Base-by-base conservation (phyloP, 2,329 filamentous ascomycete genomes). In the Sclerotinia borealis region DNA sequence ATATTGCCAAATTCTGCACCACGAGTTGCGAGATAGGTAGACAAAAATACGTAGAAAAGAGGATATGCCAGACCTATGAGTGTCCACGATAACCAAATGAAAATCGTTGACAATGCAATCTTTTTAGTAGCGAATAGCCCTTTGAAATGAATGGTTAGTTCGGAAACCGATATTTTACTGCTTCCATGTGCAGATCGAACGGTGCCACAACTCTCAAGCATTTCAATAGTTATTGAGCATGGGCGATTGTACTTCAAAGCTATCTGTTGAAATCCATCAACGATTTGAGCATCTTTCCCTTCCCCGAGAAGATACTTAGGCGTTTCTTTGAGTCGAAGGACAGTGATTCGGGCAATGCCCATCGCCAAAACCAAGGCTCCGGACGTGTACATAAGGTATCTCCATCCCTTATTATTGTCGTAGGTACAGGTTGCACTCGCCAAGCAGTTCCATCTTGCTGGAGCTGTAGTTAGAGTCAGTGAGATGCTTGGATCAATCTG, bases 11-110 rank as follows among this genome's bases (percentile, higher is more conserved):
- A 81, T 1, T 76, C 70, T 1, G 84, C 84, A 45, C 88, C 88
- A 19, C 85, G 83, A 43, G 79, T 81, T 9, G 75, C 74, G 17
- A 92, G 80, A 70, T 91, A 91, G 1, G 77, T 77, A 0, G 85
- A 85, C 1, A 92, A 76, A 73, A 92, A 92, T 60, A 91, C 88
- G 67, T 90, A 89, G 75, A 89, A 92, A 0, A 92, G 78, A 0
- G 89, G 89, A 69, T 91, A 92, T 0, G 86, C 88, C 0, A 92
- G 79, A 8, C 89, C 88, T 39, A 91, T 89, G 2, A 89, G 72
- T 0, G 83, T 80, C 89, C 89, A 92, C 0, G 84, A 87, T 7
- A 88, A 71, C 83, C 86, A 90, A 66, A 91, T 85, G 64, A 91
- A 75, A 0, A 76, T 66, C 0, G 88, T 92, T 0, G 84, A 87